Base-by-base conservation (phyloP, 2,329 filamentous ascomycete genomes). In the Clarireedia monteithiana region DNA sequence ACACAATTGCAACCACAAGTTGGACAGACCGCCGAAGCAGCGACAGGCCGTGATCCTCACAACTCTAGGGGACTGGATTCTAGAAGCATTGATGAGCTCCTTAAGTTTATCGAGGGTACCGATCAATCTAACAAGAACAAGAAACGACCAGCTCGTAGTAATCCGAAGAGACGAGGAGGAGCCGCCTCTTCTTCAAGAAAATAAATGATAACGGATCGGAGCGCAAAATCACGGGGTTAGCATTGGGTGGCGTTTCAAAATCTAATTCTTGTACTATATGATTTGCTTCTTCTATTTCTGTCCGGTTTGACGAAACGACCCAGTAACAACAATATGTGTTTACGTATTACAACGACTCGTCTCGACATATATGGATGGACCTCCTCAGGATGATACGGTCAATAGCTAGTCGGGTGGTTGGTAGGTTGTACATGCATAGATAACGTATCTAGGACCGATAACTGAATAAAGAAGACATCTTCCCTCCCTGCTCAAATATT, bases 21-120 rank as follows among this genome's bases (percentile, higher is more conserved):
- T 53, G 81, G 83, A 6, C 79, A 85, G 63, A 79, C 78, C 50
- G 72, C 76, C 9, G 72, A 77, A 14, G 77, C 79, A 54, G 58
- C 66, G 42, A 63, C 71, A 42, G 65, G 69, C n/a, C 67, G 70
- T 6, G 68, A 66, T 20, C 60, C 66, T 23, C 58, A 50, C 15
- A 62, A 62, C 6, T 42, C 56, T 2, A 55, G 60, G 48, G 73
- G 71, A 52, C 75, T 91, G 48, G 89, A 95, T 69, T 83, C 86
- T 55, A 81, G 91, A 65, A 96, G 85, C 73, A 91, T 99, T 60
- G 91, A 97, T 65, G 92, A 99, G 71, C 76, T 99, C 42, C 78
- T 99, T 69, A 89, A 88, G 72, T 97, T 92, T 72, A 97, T 99
- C 64, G 94, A 97, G 72, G 92, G 91, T 45, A 76, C 72, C 15